Percentiles rank a stretch among this genome's conserved stretches.
phyloP scores from a whole-genome alignment of 2,329 filamentous ascomycete species.

The Chaetoscypha palmicola region DNA sequence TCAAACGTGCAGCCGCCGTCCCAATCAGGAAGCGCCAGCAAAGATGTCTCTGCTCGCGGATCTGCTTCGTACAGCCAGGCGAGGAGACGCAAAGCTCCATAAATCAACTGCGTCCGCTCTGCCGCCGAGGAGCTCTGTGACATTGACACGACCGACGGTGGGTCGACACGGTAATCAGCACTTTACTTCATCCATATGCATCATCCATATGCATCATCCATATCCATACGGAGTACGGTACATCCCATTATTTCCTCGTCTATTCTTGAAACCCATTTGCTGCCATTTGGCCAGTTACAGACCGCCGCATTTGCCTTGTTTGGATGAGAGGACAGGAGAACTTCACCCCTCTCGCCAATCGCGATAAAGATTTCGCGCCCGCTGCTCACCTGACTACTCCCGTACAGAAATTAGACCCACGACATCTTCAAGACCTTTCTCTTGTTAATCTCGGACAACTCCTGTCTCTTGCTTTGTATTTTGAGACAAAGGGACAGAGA shows the following conservation, averaged over 20 bases:
- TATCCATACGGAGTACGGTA: no score
- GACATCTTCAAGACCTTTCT: neutral
- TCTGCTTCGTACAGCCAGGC: no score
- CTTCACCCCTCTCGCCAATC: constrained; percentile 17
- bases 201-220: no score
- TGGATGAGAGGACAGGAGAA: constrained; percentile 13
- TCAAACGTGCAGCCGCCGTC: constrained; percentile 8
- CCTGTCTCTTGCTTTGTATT: neutral
- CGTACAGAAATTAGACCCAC: no score
- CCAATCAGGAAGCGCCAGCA: constrained; percentile 22
- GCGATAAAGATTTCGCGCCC: constrained; percentile 15
- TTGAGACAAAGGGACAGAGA: constrained; percentile 4
- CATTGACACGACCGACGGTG: constrained; percentile 12
- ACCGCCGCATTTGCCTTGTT: neutral
- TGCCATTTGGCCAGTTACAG: neutral
- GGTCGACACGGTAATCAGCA: neutral
- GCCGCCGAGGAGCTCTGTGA: neutral
- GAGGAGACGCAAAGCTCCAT: no score
- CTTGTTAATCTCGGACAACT: neutral
- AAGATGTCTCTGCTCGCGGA: no score
- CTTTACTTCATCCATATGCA: neutral
- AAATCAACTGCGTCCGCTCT: neutral
- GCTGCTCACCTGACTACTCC: constrained; percentile 11
- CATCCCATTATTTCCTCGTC: neutral
- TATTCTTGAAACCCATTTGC: neutral